These are phyloP conservation scores for Syzygium aromaticum DNA, from an alignment of 345 rosid genomes.

Conservation along the genomic window DNA sequence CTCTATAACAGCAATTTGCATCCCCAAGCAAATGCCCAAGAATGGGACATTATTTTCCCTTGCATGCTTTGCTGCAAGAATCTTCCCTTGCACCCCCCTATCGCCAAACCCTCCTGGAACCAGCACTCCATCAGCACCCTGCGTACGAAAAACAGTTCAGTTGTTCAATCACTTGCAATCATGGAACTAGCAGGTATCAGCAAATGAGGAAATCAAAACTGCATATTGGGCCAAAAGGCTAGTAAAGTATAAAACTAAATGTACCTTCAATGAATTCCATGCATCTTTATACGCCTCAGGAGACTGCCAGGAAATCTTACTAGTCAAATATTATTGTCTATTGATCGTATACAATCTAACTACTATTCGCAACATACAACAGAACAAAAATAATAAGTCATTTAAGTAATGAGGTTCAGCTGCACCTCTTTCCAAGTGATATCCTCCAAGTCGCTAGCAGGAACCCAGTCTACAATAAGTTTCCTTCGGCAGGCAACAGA, in stretches of 20 bases:
- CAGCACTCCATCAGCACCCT: conserved; percentile 90
- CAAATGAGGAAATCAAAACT: neutral
- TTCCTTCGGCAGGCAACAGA: conserved; percentile 71
- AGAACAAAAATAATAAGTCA: conserved; percentile 1
- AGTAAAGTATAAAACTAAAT: neutral
- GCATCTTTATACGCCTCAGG: conserved; percentile 68
- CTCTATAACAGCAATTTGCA: conserved; percentile 95
- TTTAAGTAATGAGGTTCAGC: neutral
- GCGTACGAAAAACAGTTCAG: conserved; percentile 3
- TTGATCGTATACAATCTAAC: neutral
- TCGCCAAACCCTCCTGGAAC: conserved; percentile 99
- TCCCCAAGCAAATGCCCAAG: conserved; percentile 96
- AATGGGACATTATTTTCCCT: conserved; percentile 81
- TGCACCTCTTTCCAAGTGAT: conserved; percentile 41
- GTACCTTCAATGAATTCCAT: conserved; percentile 79
- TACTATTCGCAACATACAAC: neutral
- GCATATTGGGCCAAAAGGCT: neutral
- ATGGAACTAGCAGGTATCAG: neutral
- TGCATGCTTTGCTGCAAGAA: conserved; percentile 83
- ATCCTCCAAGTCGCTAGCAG: conserved; percentile 84
- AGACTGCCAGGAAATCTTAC: conserved; percentile 34
- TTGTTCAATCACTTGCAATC: neutral
- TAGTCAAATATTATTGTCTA: neutral
- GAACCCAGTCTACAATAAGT: conserved; percentile 78
- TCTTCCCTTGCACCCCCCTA: conserved; percentile 94